A percentile compares a stretch with the other conserved stretches of the same genome.
Evolutionary conservation across 1,284 basidiomycete genomes (phyloP).

Genomic region (Jaminaea rosea): DNA sequence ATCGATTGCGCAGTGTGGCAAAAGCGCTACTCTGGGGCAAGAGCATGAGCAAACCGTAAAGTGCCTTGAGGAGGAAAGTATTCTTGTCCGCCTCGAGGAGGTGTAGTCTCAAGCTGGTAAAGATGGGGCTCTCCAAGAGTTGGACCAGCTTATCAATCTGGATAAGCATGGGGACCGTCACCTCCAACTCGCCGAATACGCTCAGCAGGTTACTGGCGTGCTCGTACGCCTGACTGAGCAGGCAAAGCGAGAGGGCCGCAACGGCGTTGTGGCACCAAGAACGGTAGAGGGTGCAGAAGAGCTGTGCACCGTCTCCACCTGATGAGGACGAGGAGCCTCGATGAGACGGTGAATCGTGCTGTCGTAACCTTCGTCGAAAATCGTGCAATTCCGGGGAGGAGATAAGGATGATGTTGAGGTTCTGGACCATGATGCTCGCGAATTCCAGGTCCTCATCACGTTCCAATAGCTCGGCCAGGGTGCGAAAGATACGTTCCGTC

Average conservation of each 20-base stretch:
- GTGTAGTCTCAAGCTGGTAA: conserved; percentile 93
- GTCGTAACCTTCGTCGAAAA: conserved; percentile 84
- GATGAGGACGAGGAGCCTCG: too few relatives aligned
- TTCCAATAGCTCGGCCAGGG: conserved; percentile 92
- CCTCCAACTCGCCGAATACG: conserved; percentile 87
- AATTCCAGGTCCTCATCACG: conserved; percentile 98
- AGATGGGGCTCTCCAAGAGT: conserved; percentile 93
- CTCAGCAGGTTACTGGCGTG: conserved; percentile 94
- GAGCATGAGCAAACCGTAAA: conserved; percentile 95
- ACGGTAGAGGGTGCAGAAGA: conserved; percentile 85
- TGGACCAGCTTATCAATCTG: conserved; percentile 98
- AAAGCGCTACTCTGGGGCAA: conserved; percentile 95
- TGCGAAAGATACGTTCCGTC: conserved; percentile 88
- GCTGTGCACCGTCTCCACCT: conserved; percentile 70
- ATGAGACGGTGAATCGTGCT: conserved; percentile 75
- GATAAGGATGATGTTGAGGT: conserved; percentile 90
- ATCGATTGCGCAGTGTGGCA: conserved; percentile 80
- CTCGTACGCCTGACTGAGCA: conserved; percentile 95
- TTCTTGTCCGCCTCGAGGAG: conserved; percentile 93
- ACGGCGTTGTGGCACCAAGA: conserved; percentile 99
- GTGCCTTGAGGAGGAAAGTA: conserved; percentile 90
- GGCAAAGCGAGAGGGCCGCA: conserved; percentile 86
- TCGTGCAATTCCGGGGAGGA: conserved; percentile 91
- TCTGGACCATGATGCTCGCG: conserved; percentile 92
- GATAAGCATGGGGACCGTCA: conserved; percentile 85